Percentiles rank a stretch among this genome's conserved stretches.
Conservation (phyloP, 345 rosid genomes). For the Linum trigynum region DNA sequence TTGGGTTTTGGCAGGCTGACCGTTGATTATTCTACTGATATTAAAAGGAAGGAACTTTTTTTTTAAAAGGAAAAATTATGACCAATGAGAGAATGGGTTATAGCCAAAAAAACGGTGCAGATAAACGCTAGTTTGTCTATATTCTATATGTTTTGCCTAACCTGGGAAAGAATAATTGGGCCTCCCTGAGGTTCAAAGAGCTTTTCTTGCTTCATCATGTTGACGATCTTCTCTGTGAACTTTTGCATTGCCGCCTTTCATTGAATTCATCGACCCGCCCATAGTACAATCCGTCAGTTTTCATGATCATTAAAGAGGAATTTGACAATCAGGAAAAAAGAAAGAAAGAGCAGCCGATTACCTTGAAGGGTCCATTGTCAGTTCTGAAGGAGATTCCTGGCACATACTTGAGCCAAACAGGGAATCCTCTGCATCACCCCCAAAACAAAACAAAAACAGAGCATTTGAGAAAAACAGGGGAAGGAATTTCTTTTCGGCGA, state of each 20-base stretch:
- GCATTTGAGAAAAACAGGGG: neutral
- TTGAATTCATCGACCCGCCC: neutral
- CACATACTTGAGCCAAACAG: constrained; percentile 26
- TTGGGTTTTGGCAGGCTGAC: no score
- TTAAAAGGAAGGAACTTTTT: no score
- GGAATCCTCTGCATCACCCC: constrained; percentile 20
- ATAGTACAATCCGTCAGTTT: neutral
- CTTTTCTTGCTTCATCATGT: constrained; percentile 33
- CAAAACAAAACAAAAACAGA: constrained; percentile 15
- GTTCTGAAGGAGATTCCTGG: constrained; percentile 25
- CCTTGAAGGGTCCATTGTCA: constrained; percentile 23
- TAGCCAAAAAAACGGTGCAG: no score
- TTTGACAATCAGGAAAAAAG: neutral
- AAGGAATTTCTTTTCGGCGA: neutral
- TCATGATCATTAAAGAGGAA: neutral
- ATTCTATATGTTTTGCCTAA: neutral
- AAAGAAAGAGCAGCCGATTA: neutral
- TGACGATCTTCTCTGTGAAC: constrained; percentile 35
- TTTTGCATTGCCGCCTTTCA: constrained; percentile 29
- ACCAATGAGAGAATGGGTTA: neutral
- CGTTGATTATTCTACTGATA: neutral
- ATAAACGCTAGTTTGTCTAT: no score
- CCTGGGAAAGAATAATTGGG: constrained; percentile 46
- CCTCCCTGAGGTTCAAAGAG: constrained; percentile 40
- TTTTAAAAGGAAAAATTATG: neutral